Conservation (phyloP, 352 stramenopile genomes). For the Pythium myriotylum region DNA sequence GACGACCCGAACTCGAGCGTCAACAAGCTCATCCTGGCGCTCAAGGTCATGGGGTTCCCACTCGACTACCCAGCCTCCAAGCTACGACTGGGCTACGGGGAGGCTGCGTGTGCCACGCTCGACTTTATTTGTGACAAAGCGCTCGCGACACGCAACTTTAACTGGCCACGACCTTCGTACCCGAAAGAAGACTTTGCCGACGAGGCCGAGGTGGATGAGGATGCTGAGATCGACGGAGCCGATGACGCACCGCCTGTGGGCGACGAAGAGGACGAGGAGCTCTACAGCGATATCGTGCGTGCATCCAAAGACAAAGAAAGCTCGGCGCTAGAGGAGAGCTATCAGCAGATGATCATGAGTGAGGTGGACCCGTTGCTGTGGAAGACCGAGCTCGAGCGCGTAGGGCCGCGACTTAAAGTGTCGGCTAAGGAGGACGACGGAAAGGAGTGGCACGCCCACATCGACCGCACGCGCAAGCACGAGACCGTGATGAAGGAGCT, state of each 20-base stretch:
- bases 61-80: conserved; percentile 83
- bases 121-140: conserved; percentile 87
- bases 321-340: conserved; percentile 66
- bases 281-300: conserved; percentile 67
- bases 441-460: conserved; percentile 83
- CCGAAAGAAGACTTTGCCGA: conserved; percentile 82
- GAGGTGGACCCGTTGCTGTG: conserved; percentile 78
- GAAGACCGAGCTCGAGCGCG: conserved; percentile 85
- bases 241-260: conserved; percentile 27
- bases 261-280: conserved; percentile 56
- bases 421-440: conserved; percentile 54
- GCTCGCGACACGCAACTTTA: conserved; percentile 59
- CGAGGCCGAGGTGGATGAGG: conserved; percentile 74
- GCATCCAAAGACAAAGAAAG: conserved; percentile 39
- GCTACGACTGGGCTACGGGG: conserved; percentile 77
- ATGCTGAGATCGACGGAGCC: conserved; percentile 39
- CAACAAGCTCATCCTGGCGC: conserved; percentile 86
- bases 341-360: conserved; percentile 87
- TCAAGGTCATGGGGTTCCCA: conserved; percentile 81
- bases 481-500: conserved; percentile 64
- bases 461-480: conserved; percentile 77
- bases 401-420: conserved; percentile 72
- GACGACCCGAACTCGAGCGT: conserved; percentile 86
- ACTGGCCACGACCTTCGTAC: conserved; percentile 70
- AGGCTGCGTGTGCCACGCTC: conserved; percentile 68